Percentiles rank a stretch among this genome's conserved stretches.
phyloP scores from a whole-genome alignment of 805 yeast genomes.

The Hemisphaericaspora nanyangensis region DNA sequence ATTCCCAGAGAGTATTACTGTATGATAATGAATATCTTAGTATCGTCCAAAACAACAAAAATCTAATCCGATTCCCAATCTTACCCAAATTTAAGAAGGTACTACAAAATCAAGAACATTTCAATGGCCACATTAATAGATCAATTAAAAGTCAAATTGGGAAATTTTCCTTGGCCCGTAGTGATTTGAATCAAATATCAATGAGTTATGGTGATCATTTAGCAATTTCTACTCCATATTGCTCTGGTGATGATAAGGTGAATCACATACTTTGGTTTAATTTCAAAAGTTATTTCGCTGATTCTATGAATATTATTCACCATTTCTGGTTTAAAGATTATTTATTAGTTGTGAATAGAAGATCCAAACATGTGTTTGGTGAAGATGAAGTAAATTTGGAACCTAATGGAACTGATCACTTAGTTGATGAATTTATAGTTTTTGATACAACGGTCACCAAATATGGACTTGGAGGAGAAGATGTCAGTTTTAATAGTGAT shows the following conservation, averaged over 20 bases:
- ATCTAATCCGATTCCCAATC: slow-evolving; percentile 26
- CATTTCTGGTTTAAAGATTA: slow-evolving; percentile 36
- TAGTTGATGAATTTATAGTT: slow-evolving; percentile 34
- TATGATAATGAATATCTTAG: slow-evolving; percentile 25
- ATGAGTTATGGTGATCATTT: slow-evolving; percentile 26
- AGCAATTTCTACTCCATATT: slow-evolving; percentile 28
- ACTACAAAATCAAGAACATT: slow-evolving; percentile 17
- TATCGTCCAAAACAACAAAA: slow-evolving; percentile 14
- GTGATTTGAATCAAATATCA: slow-evolving; percentile 21
- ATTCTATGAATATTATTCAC: slow-evolving; percentile 28
- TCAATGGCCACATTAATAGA: slow-evolving; percentile 14
- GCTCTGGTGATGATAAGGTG: slow-evolving; percentile 14
- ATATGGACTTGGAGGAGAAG: slow-evolving; percentile 29
- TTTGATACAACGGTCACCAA: slow-evolving; percentile 27
- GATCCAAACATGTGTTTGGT: slow-evolving; percentile 12
- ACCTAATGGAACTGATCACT: slow-evolving; percentile 7
- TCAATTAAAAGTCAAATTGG: slow-evolving; percentile 18
- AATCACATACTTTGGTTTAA: slow-evolving; percentile 40
- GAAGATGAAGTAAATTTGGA: slow-evolving; percentile 8
- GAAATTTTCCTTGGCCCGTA: slow-evolving; percentile 19
- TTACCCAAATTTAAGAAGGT: slow-evolving; percentile 26
- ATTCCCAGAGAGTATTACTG: slow-evolving; percentile 15
- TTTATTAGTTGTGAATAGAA: slow-evolving; percentile 31
- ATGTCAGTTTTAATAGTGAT: slow-evolving; percentile 34
- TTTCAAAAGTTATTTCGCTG: slow-evolving; percentile 30